phyloP scores from a whole-genome alignment of 1,139 yeast genomes.

The Taphrina wiesneri region DNA sequence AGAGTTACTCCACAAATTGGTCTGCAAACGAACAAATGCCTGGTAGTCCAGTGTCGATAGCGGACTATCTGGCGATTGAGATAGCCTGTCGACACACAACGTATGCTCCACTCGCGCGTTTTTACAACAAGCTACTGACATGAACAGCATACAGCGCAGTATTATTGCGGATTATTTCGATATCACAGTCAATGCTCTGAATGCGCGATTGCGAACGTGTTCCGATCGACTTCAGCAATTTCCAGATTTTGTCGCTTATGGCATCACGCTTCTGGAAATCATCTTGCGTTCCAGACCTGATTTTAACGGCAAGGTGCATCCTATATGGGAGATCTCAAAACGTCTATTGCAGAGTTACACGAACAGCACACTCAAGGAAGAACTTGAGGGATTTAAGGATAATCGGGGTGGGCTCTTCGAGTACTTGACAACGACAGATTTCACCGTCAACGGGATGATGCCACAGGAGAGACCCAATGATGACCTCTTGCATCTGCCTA shows the following conservation, averaged over 20 bases:
- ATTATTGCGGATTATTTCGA: conserved; percentile 20
- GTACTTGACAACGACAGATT: background rate
- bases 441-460: background rate
- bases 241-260: conserved; percentile 14
- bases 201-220: conserved; percentile 26
- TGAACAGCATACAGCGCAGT: conserved; percentile 17
- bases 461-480: conserved; percentile 8
- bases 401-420: background rate
- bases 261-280: background rate
- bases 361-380: background rate
- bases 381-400: background rate
- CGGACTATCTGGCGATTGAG: conserved; percentile 32
- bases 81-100: conserved; percentile 29
- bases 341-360: conserved; percentile 12
- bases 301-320: conserved; percentile 3
- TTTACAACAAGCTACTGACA: background rate
- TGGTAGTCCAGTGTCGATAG: conserved; percentile 24
- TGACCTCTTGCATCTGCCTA: background rate
- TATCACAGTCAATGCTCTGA: conserved; percentile 24
- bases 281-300: background rate
- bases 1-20: background rate
- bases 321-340: conserved; percentile 13
- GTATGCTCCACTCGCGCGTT: background rate
- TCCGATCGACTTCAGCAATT: conserved; percentile 15
- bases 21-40: conserved; percentile 13